Evolutionary conservation across 345 rosid genomes (phyloP), one percentile per base, ranked within the genome.

Genomic region (Luvunga scandens): DNA sequence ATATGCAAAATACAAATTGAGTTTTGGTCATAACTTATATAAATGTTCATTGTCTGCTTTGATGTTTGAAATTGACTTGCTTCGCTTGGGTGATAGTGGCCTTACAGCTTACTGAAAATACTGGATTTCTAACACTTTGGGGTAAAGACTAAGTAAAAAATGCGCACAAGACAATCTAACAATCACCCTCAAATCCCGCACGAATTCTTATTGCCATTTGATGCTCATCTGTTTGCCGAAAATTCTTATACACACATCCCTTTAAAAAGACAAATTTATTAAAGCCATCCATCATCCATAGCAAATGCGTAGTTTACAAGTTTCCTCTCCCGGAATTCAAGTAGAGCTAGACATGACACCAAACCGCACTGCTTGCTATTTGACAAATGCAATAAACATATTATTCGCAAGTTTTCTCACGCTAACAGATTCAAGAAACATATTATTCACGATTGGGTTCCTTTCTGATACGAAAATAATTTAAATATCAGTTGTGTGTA

Each of bases 81-180:
- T 48, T 74, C 3, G 18, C 50, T 3, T 13, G 50, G 0, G 27
- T 81, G 87, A 88, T 64, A 38, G 84, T 64, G 86, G 85, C 90
- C 69, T 87, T 71, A 22, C 89, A 90, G 76, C 93, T 81, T 78
- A 72, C 76, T 78, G 81, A 84, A 79, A 69, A 72, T 59, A 56
- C 63, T 69, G 18, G 14, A 34, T 70, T 73, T 79, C 30, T 81
- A 33, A 83, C 71, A 36, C 93, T 88, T 90, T 81, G 89, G 86
- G 89, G 89, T 88, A 81, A 91, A 88, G 95, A 82, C 89, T 65
- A 88, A 87, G 89, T 78, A 30, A 79, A 79, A 76, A 59, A 48
- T 22, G 45, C 33, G 62, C 77, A 61, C 27, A 72, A 66, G 85
- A 84, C 83, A 45, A 33, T 38, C 73, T 69, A 84, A 72, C 83